These are phyloP conservation scores for Wickerhamiella sorbophila DNA, from an alignment of 805 yeast species.

Conservation along the genomic window DNA sequence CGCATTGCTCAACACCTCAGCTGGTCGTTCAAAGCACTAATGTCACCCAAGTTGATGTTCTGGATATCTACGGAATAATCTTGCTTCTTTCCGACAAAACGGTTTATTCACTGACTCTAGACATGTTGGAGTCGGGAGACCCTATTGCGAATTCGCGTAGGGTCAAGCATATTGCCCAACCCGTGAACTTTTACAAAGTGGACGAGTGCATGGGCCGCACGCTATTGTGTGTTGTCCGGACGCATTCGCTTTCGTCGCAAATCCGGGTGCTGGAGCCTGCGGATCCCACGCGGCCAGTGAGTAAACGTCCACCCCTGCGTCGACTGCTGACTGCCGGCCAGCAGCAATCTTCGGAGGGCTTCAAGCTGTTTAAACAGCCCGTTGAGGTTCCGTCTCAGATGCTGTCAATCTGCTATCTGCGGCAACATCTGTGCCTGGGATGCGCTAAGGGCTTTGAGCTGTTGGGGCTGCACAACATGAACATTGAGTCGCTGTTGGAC, in stretches of 20 bases:
- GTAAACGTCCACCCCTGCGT: constrained; percentile 28
- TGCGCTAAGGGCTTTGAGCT: constrained; percentile 95
- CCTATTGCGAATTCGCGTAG: constrained; percentile 36
- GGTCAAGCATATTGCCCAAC: constrained; percentile 70
- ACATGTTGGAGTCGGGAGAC: constrained; percentile 31
- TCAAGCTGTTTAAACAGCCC: constrained; percentile 54
- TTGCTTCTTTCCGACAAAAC: constrained; percentile 72
- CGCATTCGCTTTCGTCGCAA: constrained; percentile 57
- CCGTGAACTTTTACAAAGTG: constrained; percentile 78
- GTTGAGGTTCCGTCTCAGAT: constrained; percentile 79
- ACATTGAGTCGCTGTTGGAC: constrained; percentile 78
- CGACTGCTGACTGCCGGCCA: constrained; percentile 26
- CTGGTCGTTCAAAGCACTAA: constrained; percentile 60
- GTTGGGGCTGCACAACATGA: constrained; percentile 69
- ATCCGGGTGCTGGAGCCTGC: constrained; percentile 81
- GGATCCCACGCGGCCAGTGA: constrained; percentile 27
- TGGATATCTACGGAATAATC: constrained; percentile 79
- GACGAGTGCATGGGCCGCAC: constrained; percentile 86
- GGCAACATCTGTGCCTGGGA: constrained; percentile 82
- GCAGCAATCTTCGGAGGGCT: constrained; percentile 33
- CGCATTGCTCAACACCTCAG: constrained; percentile 35
- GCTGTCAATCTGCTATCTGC: constrained; percentile 77
- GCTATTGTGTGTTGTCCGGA: constrained; percentile 77
- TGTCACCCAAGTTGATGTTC: constrained; percentile 77
- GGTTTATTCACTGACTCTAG: constrained; percentile 64